These are phyloP conservation scores for Iberis pinnata DNA, from an alignment of 345 rosid species.

Conservation along the genomic window DNA sequence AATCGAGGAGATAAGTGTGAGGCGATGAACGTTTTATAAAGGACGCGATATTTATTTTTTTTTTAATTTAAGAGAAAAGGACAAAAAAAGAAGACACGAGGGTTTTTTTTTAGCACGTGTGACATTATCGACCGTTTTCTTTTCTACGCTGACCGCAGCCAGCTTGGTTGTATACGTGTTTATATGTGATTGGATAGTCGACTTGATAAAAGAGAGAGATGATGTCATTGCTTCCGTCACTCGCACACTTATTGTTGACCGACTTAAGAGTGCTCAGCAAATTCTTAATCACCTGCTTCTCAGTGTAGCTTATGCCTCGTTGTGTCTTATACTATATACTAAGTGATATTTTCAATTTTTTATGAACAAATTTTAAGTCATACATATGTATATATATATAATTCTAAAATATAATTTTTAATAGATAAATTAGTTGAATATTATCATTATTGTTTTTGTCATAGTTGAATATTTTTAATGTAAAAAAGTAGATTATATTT, in stretches of 20 bases:
- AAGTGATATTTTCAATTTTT: too few species aligned
- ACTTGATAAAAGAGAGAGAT: slow-evolving; percentile 11
- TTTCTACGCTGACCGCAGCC: slow-evolving; percentile 36
- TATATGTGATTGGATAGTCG: neutral
- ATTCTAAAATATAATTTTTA: too few species aligned
- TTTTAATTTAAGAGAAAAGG: neutral
- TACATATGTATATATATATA: too few species aligned
- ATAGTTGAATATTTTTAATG: too few species aligned
- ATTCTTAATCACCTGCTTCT: slow-evolving; percentile 15
- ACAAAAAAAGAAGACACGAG: slow-evolving; percentile 8
- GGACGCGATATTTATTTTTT: slow-evolving; percentile 16
- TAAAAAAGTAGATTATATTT: too few species aligned
- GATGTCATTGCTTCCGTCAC: slow-evolving; percentile 35
- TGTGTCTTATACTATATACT: too few species aligned
- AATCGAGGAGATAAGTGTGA: slow-evolving; percentile 29
- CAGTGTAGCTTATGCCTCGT: neutral
- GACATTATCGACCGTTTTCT: slow-evolving; percentile 27
- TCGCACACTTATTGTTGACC: slow-evolving; percentile 19
- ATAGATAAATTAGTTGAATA: too few species aligned
- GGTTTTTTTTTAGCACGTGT: slow-evolving; percentile 28
- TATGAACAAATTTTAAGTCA: too few species aligned
- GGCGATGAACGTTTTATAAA: slow-evolving; percentile 22
- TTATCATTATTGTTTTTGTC: too few species aligned
- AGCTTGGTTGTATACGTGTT: slow-evolving; percentile 20
- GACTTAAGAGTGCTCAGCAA: slow-evolving; percentile 9